Evolutionary conservation across 1,284 basidiomycete genomes (phyloP).

Genomic region (Tilletia caries): DNA sequence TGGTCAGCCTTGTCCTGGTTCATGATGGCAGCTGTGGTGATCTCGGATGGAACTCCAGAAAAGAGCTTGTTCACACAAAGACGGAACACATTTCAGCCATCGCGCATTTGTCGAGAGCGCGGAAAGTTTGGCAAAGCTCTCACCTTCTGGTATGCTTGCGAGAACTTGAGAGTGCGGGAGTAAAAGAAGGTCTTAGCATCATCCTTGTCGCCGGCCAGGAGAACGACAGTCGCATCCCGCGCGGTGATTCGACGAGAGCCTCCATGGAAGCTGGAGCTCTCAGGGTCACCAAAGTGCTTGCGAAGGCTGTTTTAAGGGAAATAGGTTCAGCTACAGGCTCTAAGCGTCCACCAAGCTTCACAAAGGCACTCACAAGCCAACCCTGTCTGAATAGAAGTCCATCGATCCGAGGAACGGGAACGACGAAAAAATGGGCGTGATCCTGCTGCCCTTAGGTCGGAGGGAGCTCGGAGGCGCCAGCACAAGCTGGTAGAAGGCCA

Average conservation of each 20-base stretch:
- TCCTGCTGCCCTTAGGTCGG: conserved; percentile 15
- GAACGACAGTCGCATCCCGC: conserved; percentile 25
- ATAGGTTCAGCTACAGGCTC: too few species aligned
- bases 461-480: conserved; percentile 21
- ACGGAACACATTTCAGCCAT: too few species aligned
- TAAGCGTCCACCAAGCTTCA: too few species aligned
- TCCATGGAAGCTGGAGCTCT: conserved; percentile 24
- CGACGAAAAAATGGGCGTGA: conserved; percentile 23
- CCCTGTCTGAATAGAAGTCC: conserved; percentile 27
- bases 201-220: conserved; percentile 24
- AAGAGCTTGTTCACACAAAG: conserved; percentile 3
- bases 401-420: conserved; percentile 27
- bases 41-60: conserved; percentile 19
- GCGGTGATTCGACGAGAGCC: conserved; percentile 25
- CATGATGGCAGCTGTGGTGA: background rate
- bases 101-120: background rate
- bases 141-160: conserved; percentile 24
- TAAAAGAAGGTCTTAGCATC: conserved; percentile 36
- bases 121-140: conserved; percentile 11
- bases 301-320: conserved; percentile 18
- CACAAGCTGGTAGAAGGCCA: conserved; percentile 24
- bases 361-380: conserved; percentile 18
- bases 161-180: conserved; percentile 30
- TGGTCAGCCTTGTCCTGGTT: conserved; percentile 19
- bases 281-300: conserved; percentile 29